Evolutionary conservation across 495 filamentous ascomycete species (phyloP).

Genomic region (Xylaria sp.): DNA sequence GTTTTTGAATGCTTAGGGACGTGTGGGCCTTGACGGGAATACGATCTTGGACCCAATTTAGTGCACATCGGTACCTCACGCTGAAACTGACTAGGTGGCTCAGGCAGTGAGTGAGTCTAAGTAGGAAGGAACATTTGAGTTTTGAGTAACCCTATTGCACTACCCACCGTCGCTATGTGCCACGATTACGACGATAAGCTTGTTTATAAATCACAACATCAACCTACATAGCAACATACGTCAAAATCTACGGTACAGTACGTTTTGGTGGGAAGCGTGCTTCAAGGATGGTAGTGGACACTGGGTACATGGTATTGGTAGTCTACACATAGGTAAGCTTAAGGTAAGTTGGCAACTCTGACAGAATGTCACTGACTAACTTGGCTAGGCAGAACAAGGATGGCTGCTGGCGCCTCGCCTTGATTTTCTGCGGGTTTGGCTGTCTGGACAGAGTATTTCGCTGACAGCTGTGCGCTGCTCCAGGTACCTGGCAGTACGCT

Average conservation of each 20-base stretch:
- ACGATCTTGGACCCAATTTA: slow-evolving; percentile 12
- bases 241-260: no score
- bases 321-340: neutral
- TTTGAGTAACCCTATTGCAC: neutral
- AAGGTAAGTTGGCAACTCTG: neutral
- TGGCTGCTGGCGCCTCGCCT: neutral
- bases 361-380: neutral
- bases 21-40: slow-evolving; percentile 15
- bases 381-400: neutral
- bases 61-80: neutral
- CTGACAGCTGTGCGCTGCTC: neutral
- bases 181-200: neutral
- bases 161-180: neutral
- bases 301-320: neutral
- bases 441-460: neutral
- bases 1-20: neutral
- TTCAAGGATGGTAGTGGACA: neutral
- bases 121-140: neutral
- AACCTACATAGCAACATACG: no score
- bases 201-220: neutral
- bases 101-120: no score
- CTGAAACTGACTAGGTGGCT: neutral
- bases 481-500: no score
- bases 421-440: neutral
- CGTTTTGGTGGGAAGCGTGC: no score